phyloP scores from a whole-genome alignment of 1,139 yeast genomes.

The Yamadazyma membranifaciens region DNA sequence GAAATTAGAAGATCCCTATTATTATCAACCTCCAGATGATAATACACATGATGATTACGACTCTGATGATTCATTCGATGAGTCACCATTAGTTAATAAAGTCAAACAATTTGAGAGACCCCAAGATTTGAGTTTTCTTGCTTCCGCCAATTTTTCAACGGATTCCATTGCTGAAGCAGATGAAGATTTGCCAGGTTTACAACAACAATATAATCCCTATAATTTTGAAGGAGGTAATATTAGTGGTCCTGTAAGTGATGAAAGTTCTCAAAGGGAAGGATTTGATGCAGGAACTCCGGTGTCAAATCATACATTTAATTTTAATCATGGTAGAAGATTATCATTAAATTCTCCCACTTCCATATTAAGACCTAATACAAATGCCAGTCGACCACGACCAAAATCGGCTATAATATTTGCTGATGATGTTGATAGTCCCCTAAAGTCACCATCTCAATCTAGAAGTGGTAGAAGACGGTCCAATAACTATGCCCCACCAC shows the following conservation, averaged over 20 bases:
- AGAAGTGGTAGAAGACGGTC: conserved; percentile 8
- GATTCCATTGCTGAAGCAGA: conserved; percentile 32
- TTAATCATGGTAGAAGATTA: conserved; percentile 18
- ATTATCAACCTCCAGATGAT: not conserved
- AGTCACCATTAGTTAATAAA: conserved; percentile 8
- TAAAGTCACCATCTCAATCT: conserved; percentile 6
- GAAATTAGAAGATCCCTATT: conserved; percentile 10
- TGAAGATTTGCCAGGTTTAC: conserved; percentile 9
- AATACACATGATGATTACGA: conserved; percentile 4
- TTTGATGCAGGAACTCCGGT: not conserved
- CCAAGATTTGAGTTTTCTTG: conserved; percentile 18
- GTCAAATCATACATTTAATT: not conserved
- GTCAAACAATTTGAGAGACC: conserved; percentile 4
- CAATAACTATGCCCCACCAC: conserved; percentile 14
- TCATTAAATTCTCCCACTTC: conserved; percentile 22
- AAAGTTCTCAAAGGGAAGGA: too few relatives aligned
- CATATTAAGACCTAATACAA: conserved; percentile 7
- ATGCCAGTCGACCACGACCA: conserved; percentile 29
- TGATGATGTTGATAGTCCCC: conserved; percentile 7
- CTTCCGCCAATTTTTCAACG: conserved; percentile 45
- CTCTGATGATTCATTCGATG: conserved; percentile 9
- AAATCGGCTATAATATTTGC: conserved; percentile 27
- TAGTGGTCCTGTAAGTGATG: too few relatives aligned
- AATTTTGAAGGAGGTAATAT: not conserved
- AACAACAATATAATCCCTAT: not conserved